Evolutionary conservation across 176 grass and related monocot genomes (phyloP), one percentile per base, ranked within the genome.

Genomic region (Aegilops longissima): DNA sequence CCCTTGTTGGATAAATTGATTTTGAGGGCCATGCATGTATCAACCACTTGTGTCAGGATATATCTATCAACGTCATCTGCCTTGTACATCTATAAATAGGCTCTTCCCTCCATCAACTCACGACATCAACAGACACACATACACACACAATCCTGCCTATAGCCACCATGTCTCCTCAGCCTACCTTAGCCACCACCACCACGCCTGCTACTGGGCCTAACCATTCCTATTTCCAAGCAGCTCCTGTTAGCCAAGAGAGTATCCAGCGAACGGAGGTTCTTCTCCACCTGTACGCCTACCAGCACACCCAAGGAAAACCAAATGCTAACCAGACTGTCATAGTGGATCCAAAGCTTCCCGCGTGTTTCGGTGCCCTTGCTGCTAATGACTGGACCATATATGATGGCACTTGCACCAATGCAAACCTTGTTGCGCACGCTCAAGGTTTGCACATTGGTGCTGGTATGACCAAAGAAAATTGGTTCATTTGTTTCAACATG

Each of bases 341-440:
- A 73, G 70, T 44, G 21, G n/a, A 73, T 25, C 70, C 70, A 13
- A 11, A 45, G 21, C 70, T 73, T 3, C 38, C 70, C 6, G 11
- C 12, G 5, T 25, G 9, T 6, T 73, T 73, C 3, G 70, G 70
- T 11, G 13, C 39, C 70, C 12, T 73, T 5, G 70, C 12, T 27
- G 39, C 70, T 13, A 73, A 73, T 27, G 70, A 73, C n/a, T 73
- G 70, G 39, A 73, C n/a, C 70, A 25, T 72, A 25, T 73, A 73
- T 38, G 70, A 73, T 44, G 10, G 38, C 21, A 38, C 20, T 14
- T 21, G 20, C 70, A 38, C 70, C 21, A 11, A 8, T 21, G 70
- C 69, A 0, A 70, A 70, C 16, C 30, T 69, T 21, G 67, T 70
- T 38, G 67, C 67, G 16, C 67, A 30, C 20, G 67, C 67, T 10